Conservation (phyloP, 2,329 filamentous ascomycete species). For the Furcasterigmium sp. region DNA sequence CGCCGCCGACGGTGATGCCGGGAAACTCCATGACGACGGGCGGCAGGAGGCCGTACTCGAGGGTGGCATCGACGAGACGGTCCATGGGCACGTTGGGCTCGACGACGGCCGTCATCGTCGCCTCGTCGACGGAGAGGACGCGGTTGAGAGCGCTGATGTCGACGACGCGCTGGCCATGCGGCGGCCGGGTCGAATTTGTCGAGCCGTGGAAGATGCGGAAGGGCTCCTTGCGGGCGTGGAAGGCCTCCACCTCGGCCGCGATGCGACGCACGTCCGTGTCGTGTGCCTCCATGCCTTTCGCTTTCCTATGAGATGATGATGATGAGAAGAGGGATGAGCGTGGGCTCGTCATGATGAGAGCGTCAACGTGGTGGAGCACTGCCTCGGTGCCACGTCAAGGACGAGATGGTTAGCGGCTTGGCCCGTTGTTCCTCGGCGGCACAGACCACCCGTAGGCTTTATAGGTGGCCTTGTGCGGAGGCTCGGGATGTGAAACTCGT, state of each 20-base stretch:
- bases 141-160: constrained; percentile 61
- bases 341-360: too few species aligned
- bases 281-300: constrained; percentile 39
- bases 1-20: constrained; percentile 66
- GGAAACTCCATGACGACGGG: constrained; percentile 68
- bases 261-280: constrained; percentile 36
- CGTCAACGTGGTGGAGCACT: too few species aligned
- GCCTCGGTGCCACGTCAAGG: too few species aligned
- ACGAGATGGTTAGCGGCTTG: too few species aligned
- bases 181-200: constrained; percentile 68
- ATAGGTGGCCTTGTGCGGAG: too few species aligned
- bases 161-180: constrained; percentile 49
- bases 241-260: constrained; percentile 35
- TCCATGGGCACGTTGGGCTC: constrained; percentile 70
- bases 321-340: too few species aligned
- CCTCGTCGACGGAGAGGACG: constrained; percentile 55
- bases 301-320: background rate
- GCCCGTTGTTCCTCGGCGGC: too few species aligned
- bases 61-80: constrained; percentile 50
- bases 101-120: constrained; percentile 52
- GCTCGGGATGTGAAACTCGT: too few species aligned
- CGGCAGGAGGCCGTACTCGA: constrained; percentile 52
- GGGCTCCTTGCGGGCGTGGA: constrained; percentile 38
- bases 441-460: too few species aligned
- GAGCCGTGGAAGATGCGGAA: constrained; percentile 76